phyloP scores from a whole-genome alignment of 1,139 yeast genomes.

The Kluyveromyces marxianus region DNA sequence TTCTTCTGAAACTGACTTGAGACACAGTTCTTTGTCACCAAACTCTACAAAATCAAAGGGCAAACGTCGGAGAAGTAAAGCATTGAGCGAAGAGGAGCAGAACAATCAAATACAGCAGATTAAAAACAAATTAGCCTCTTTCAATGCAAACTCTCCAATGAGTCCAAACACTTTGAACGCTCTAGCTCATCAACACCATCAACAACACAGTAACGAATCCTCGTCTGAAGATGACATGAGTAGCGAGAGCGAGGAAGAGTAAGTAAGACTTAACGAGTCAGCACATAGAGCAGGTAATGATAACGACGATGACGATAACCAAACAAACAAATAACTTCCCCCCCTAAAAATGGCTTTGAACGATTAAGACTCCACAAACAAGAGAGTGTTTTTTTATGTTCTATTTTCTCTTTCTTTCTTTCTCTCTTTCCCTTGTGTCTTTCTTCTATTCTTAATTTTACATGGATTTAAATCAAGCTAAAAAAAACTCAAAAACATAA shows the following conservation, averaged over 20 bases:
- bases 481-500: background rate
- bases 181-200: constrained; percentile 13
- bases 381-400: too few species aligned
- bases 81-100: constrained; percentile 58
- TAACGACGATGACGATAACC: background rate
- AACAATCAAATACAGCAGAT: constrained; percentile 76
- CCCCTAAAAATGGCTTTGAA: too few species aligned
- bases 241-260: constrained; percentile 36
- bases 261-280: constrained; percentile 11
- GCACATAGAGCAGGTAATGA: too few species aligned
- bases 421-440: background rate
- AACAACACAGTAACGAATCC: constrained; percentile 33
- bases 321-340: constrained; percentile 8
- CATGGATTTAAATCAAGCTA: background rate
- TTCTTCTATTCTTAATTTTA: background rate
- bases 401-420: background rate
- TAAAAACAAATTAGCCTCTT: constrained; percentile 73
- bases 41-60: constrained; percentile 13
- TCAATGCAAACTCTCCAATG: constrained; percentile 38
- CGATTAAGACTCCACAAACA: too few species aligned
- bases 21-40: constrained; percentile 14
- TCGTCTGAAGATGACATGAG: constrained; percentile 39
- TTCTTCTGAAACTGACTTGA: constrained; percentile 13
- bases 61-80: constrained; percentile 32
- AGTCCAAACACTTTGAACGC: constrained; percentile 25